A percentile compares a stretch with the other conserved stretches of the same genome.
Conservation (phyloP, 805 yeast genomes). For the Soucietia sequanensis region DNA sequence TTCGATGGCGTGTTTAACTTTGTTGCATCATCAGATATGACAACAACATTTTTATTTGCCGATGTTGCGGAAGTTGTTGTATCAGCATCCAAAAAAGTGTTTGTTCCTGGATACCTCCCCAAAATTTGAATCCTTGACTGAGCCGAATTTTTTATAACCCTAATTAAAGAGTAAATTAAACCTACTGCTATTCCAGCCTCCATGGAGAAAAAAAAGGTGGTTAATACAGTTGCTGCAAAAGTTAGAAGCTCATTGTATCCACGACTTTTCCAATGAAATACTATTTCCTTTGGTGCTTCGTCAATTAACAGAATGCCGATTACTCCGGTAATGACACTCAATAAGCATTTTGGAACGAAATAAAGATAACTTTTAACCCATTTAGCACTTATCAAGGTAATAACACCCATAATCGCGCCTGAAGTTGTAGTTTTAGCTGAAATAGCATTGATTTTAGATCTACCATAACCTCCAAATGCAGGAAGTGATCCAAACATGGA, state of each 20-base stretch:
- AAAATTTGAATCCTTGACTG: slow-evolving; percentile 44
- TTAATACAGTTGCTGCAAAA: slow-evolving; percentile 36
- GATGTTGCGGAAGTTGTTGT: not conserved
- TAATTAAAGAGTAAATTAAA: slow-evolving; percentile 69
- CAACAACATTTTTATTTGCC: not conserved
- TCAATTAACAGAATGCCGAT: slow-evolving; percentile 67
- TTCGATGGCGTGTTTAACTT: not conserved
- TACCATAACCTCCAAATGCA: slow-evolving; percentile 93
- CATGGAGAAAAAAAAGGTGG: slow-evolving; percentile 56
- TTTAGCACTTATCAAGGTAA: slow-evolving; percentile 64
- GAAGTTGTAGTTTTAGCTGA: slow-evolving; percentile 81
- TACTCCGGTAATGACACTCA: slow-evolving; percentile 75
- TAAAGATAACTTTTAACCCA: slow-evolving; percentile 62
- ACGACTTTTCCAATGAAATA: slow-evolving; percentile 66
- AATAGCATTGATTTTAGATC: slow-evolving; percentile 84
- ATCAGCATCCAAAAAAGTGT: slow-evolving; percentile 37
- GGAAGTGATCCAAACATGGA: slow-evolving; percentile 75
- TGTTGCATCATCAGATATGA: not conserved
- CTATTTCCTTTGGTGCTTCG: slow-evolving; percentile 79
- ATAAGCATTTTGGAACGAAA: slow-evolving; percentile 73
- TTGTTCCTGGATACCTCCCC: slow-evolving; percentile 43
- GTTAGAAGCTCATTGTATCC: slow-evolving; percentile 75
- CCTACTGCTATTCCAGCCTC: slow-evolving; percentile 93
- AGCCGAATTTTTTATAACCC: slow-evolving; percentile 53
- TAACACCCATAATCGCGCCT: slow-evolving; percentile 79